Conservation (phyloP, 1,139 yeast species). For the Debaryomyces psychrophilus region DNA sequence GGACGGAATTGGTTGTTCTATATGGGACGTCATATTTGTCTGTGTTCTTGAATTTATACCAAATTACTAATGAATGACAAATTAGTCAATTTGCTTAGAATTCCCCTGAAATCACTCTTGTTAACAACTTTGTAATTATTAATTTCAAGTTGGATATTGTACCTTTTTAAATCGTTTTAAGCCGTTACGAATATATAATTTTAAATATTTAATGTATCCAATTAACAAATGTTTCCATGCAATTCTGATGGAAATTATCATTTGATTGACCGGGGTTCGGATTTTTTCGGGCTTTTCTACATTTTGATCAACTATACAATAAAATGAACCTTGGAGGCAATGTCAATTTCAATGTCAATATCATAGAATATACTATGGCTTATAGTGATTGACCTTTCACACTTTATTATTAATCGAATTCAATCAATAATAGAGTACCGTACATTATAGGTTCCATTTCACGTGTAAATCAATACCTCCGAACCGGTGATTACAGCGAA, state of each 20-base stretch:
- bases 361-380: background rate
- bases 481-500: slow-evolving; percentile 3
- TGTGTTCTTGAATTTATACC: background rate
- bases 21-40: slow-evolving; percentile 9
- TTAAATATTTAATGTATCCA: background rate
- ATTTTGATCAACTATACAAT: slow-evolving; percentile 2
- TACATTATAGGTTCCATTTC: background rate
- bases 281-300: background rate
- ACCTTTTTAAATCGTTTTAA: slow-evolving; percentile 2
- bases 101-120: slow-evolving; percentile 1
- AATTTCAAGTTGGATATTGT: background rate
- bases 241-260: background rate
- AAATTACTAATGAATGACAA: slow-evolving; percentile 4
- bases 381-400: background rate
- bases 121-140: background rate
- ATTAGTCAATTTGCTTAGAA: background rate
- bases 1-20: slow-evolving; percentile 14
- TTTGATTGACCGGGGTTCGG: slow-evolving; percentile 7
- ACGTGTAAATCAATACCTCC: slow-evolving; percentile 4
- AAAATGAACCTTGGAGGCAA: background rate
- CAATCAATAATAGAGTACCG: slow-evolving; percentile 1
- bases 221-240: background rate
- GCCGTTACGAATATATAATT: background rate
- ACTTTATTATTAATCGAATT: background rate
- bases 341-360: slow-evolving; percentile 6